Base-by-base conservation (phyloP, 1,139 yeast genomes). In the Lodderomyces margitis region DNA sequence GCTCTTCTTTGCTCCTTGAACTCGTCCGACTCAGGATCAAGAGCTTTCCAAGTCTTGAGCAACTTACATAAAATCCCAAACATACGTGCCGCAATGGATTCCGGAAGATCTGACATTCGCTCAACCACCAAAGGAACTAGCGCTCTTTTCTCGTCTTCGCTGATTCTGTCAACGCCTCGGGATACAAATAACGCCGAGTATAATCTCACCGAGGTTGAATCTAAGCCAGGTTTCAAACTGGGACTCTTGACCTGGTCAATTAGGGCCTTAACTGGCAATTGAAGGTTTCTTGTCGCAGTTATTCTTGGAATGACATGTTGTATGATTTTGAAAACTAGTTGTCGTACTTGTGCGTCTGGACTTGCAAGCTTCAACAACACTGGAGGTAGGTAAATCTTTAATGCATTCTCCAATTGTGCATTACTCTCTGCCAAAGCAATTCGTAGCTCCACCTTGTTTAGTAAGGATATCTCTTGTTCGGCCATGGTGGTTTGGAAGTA, bases 401-500 rank as follows among this genome's bases (percentile, higher is more conserved):
- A 59, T 10, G 83, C 66, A 6, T 72, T 59, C 54, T 86, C 83
- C 42, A 89, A 75, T 54, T 84, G 85, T 2, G 63, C 70, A 42
- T 83, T 87, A 1, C 81, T 69, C 41, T 78, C 79, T 0, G 98
- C 89, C 38, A 92, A 66, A 1, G 95, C 94, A 34, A 92, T 72
- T 39, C 91, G 70, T 38, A 92, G 75, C 62, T 92, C 98, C 1
- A 88, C 98, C 55, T 80, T 83, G 56, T 80, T 80, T 35, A 86
- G 72, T 45, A 85, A 65, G 2, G 75, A 68, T 44, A 80, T 62
- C 55, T 85, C 92, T 33, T 71, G 65, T 7, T 70, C 76, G 46
- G 74, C 68, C 74, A 68, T 71, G 20, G 9, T 5, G 25, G 25
- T 11, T 16, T 9, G 4, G 21, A 4, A 10, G 21, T 11, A 4